Evolutionary conservation across 140 eudicot species (phyloP).

Genomic region (Ambrosia hybrid): DNA sequence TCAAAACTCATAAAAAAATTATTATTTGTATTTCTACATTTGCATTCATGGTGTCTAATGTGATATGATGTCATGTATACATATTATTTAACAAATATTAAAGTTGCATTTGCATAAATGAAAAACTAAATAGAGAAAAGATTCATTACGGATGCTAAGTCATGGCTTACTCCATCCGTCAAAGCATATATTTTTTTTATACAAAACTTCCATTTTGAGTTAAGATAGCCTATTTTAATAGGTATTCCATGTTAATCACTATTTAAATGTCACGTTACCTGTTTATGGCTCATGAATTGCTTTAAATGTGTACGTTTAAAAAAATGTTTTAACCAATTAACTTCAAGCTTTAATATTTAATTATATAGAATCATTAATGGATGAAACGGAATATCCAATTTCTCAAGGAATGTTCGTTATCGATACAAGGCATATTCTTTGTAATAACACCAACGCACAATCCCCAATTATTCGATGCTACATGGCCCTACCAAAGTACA

Average conservation of each 20-base stretch:
- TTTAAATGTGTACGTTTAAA: background rate
- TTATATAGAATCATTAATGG: background rate
- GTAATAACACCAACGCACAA: background rate
- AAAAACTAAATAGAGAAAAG: no score
- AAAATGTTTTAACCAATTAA: background rate
- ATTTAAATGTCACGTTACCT: background rate
- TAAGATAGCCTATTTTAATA: background rate
- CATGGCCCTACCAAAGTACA: slow-evolving; percentile 6
- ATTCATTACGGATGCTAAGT: no score
- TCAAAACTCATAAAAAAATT: no score
- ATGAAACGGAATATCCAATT: background rate
- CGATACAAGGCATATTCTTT: slow-evolving; percentile 28
- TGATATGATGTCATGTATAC: no score
- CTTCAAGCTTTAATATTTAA: background rate
- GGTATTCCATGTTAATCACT: background rate
- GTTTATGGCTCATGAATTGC: background rate
- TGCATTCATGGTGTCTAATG: no score
- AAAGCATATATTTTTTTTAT: background rate
- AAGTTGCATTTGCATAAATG: no score
- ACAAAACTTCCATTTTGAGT: background rate
- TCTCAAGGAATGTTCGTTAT: slow-evolving; percentile 17
- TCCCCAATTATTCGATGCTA: background rate
- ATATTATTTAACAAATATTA: no score
- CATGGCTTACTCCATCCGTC: no score
- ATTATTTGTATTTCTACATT: no score